Evolutionary conservation across 352 stramenopile species (phyloP).

Genomic region (Globisporangium rhizosaccharum): DNA sequence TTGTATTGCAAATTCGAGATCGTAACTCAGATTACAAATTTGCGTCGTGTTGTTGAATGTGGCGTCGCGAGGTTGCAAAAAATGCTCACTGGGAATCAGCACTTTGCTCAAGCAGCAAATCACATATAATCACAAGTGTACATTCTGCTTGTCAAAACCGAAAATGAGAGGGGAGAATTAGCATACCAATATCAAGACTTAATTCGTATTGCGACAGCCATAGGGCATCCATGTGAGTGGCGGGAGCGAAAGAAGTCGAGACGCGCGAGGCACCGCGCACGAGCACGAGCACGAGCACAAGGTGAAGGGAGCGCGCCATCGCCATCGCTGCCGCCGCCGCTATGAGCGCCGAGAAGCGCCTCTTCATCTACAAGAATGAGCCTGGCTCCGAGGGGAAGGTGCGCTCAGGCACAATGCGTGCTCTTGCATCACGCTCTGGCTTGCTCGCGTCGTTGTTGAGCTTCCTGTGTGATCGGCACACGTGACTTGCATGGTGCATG

Average conservation of each 20-base stretch:
- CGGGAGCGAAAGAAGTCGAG: conserved; percentile 4
- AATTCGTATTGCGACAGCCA: no score
- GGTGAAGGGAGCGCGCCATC: not conserved
- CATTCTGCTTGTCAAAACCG: no score
- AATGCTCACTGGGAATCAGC: no score
- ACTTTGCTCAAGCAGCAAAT: no score
- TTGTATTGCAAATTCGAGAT: no score
- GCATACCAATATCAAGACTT: no score
- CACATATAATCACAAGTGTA: no score
- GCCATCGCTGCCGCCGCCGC: not conserved
- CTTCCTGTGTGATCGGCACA: not conserved
- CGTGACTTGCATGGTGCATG: no score
- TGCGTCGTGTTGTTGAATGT: no score
- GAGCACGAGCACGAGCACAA: not conserved
- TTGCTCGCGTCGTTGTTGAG: not conserved
- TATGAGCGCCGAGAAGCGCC: conserved; percentile 74
- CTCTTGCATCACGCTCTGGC: not conserved
- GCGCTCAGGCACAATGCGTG: not conserved
- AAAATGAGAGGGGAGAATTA: no score
- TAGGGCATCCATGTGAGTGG: not conserved
- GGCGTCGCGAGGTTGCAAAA: no score
- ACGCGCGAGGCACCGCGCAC: not conserved
- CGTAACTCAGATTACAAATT: no score
- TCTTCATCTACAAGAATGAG: conserved; percentile 88
- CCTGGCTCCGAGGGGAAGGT: conserved; percentile 78